A percentile compares a stretch with the other conserved stretches of the same genome.
Conservation (phyloP, 1,284 basidiomycete genomes). For the Ceratobasidium sp. region DNA sequence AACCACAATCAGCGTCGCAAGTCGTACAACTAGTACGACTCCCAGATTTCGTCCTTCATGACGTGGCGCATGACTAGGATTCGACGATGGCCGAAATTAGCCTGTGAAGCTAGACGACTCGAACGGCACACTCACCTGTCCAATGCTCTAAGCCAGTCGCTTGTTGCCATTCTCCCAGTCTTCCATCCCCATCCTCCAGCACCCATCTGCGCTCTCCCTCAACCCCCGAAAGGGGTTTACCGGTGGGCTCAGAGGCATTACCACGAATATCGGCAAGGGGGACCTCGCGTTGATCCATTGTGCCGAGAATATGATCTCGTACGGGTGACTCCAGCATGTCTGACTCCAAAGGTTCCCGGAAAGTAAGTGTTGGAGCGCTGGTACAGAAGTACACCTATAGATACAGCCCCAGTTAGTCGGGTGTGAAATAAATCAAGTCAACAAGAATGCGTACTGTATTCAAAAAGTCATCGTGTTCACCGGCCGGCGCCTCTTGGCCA, state of each 20-base stretch:
- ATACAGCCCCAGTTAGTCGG: not conserved
- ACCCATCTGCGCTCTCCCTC: conserved; percentile 60
- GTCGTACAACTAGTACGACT: conserved; percentile 42
- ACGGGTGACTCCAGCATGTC: conserved; percentile 76
- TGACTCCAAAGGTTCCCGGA: conserved; percentile 65
- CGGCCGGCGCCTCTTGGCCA: conserved; percentile 53
- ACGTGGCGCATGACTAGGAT: conserved; percentile 55
- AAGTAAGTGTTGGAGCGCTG: conserved; percentile 66
- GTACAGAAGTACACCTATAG: conserved; percentile 85
- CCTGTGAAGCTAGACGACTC: not conserved
- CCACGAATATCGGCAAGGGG: conserved; percentile 61
- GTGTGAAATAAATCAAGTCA: conserved; percentile 4
- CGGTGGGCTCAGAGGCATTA: conserved; percentile 45
- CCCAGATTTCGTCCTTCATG: conserved; percentile 46
- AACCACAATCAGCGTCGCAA: not conserved
- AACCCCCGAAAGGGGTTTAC: conserved; percentile 47
- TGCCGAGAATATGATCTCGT: conserved; percentile 62
- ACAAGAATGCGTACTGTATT: conserved; percentile 70
- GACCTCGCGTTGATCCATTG: conserved; percentile 64
- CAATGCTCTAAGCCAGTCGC: conserved; percentile 74
- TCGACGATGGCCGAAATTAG: conserved; percentile 5
- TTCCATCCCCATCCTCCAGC: conserved; percentile 69
- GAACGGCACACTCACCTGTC: conserved; percentile 65
- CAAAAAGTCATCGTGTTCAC: conserved; percentile 67
- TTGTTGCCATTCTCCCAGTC: conserved; percentile 68